Conservation (phyloP, 495 filamentous ascomycete species). For the Hypoxylon rickii region DNA sequence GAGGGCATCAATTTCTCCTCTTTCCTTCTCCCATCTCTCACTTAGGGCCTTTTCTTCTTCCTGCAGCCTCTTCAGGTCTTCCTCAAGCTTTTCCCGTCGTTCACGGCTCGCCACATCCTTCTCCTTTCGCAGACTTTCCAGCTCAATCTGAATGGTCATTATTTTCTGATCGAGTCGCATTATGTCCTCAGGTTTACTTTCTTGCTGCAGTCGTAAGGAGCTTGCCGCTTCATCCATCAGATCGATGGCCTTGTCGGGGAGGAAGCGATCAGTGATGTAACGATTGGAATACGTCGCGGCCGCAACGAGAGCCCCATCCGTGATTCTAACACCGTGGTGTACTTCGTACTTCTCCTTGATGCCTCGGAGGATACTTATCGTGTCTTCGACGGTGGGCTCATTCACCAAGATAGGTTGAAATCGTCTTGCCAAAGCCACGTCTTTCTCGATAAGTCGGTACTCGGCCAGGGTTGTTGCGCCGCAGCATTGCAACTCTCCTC, state of each 20-base stretch:
- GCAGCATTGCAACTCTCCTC: conserved; percentile 93
- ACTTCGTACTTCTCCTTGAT: conserved; percentile 98
- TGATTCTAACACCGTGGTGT: conserved; percentile 93
- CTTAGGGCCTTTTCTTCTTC: conserved; percentile 69
- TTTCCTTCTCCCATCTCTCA: conserved; percentile 87
- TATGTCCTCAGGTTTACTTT: conserved; percentile 94
- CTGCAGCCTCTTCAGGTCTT: conserved; percentile 71
- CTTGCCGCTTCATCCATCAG: conserved; percentile 95
- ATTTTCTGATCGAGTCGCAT: conserved; percentile 89
- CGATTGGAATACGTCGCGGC: conserved; percentile 92
- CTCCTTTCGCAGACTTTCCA: conserved; percentile 94
- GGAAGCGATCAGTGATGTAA: conserved; percentile 94
- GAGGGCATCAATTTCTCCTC: conserved; percentile 77
- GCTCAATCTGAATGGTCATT: conserved; percentile 95
- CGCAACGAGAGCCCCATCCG: conserved; percentile 87
- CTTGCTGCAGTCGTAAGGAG: conserved; percentile 87
- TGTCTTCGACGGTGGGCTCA: conserved; percentile 88
- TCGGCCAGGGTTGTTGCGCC: conserved; percentile 93
- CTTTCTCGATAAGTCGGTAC: conserved; percentile 92
- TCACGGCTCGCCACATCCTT: conserved; percentile 86
- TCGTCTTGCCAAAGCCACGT: conserved; percentile 86
- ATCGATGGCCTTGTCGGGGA: conserved; percentile 97
- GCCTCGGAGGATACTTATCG: conserved; percentile 92
- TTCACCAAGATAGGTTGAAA: conserved; percentile 92
- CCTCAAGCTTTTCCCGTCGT: conserved; percentile 82